These are phyloP conservation scores for Rhodofomes roseus DNA, from an alignment of 1,284 basidiomycete species.

Conservation along the genomic window DNA sequence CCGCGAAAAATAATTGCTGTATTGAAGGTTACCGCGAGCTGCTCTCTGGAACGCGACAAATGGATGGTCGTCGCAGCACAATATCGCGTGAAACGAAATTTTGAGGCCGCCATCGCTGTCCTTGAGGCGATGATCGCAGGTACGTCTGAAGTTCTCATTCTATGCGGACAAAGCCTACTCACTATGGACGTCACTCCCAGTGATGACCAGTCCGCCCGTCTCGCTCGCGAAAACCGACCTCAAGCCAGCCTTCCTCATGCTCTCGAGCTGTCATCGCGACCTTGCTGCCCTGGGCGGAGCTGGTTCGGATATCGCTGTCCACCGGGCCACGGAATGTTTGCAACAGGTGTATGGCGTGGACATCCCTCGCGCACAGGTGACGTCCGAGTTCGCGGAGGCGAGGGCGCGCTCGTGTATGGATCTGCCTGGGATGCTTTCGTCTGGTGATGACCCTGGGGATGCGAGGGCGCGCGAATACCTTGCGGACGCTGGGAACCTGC, in stretches of 20 bases:
- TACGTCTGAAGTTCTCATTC: slow-evolving; percentile 19
- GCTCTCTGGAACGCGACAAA: slow-evolving; percentile 39
- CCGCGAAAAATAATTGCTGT: slow-evolving; percentile 41
- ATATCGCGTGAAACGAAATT: slow-evolving; percentile 46
- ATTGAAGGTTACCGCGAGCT: slow-evolving; percentile 33
- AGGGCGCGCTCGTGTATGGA: slow-evolving; percentile 3
- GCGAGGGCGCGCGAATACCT: not conserved
- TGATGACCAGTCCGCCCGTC: slow-evolving; percentile 31
- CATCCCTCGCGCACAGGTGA: slow-evolving; percentile 6
- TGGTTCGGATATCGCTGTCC: slow-evolving; percentile 25
- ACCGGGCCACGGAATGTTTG: slow-evolving; percentile 41
- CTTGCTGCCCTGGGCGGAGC: slow-evolving; percentile 28
- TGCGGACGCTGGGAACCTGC: not conserved
- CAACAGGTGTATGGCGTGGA: slow-evolving; percentile 46
- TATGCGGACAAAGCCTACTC: not conserved
- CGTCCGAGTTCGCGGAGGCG: not conserved
- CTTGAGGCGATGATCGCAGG: slow-evolving; percentile 47
- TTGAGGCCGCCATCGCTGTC: slow-evolving; percentile 41
- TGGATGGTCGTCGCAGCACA: slow-evolving; percentile 54
- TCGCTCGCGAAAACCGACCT: slow-evolving; percentile 36
- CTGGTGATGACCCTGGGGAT: not conserved
- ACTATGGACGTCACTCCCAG: slow-evolving; percentile 18
- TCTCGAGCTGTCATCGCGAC: slow-evolving; percentile 51
- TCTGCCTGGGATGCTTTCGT: not conserved
- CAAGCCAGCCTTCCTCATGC: slow-evolving; percentile 47